Conservation (phyloP, 23 red algal genomes). For the Gracilaria gracilis region DNA sequence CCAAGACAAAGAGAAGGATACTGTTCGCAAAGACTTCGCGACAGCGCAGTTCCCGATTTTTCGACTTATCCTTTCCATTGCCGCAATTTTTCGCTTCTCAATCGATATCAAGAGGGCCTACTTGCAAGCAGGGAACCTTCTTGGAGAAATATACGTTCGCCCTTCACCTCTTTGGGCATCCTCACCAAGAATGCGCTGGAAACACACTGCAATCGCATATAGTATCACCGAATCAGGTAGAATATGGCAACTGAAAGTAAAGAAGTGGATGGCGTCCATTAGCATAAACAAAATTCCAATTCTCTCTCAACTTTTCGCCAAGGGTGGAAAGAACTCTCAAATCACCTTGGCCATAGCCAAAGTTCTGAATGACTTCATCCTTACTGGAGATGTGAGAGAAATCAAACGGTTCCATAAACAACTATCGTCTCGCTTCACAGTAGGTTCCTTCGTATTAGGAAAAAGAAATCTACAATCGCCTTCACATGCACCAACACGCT, state of each 20-base stretch:
- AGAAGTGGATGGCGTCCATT: conserved; percentile 30
- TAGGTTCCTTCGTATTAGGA: background rate
- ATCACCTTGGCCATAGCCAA: conserved; percentile 38
- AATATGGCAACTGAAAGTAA: conserved; percentile 32
- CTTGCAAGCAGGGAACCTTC: conserved; percentile 9
- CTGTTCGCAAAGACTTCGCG: conserved; percentile 37
- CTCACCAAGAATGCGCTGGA: conserved; percentile 19
- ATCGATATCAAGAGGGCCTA: conserved; percentile 31
- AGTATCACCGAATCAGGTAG: conserved; percentile 42
- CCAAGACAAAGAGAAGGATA: conserved; percentile 10
- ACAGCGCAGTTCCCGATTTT: conserved; percentile 47
- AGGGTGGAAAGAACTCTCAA: background rate
- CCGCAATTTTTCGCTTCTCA: background rate
- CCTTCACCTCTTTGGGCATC: conserved; percentile 14
- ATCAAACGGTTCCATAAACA: background rate
- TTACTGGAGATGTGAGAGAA: background rate
- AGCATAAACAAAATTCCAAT: background rate
- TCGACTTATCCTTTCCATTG: conserved; percentile 29
- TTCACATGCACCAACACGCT: background rate
- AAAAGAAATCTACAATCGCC: conserved; percentile 25
- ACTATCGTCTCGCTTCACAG: background rate
- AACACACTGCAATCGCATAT: conserved; percentile 15
- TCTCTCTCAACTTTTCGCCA: conserved; percentile 47
- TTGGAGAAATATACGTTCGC: conserved; percentile 4
- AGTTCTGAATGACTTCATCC: conserved; percentile 41